These are phyloP conservation scores for Suhomyces chickasaworum DNA, from an alignment of 1,139 yeast genomes.

Conservation along the genomic window DNA sequence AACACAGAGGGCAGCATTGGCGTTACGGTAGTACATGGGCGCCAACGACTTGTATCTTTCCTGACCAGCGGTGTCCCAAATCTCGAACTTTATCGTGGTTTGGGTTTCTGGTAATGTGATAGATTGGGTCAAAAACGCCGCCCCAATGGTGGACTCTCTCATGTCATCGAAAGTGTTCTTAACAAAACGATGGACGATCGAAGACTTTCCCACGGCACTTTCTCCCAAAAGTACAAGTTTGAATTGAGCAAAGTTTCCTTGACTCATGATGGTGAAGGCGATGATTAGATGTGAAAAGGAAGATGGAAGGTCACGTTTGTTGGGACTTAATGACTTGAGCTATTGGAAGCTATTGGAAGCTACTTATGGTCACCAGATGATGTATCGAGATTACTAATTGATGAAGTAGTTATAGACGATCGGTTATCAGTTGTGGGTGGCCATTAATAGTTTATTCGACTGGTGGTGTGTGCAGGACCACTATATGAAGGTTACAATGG, in stretches of 20 bases:
- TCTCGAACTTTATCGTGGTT: conserved; percentile 40
- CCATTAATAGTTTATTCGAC: conserved; percentile 2
- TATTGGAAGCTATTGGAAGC: not conserved
- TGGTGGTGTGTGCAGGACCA: conserved; percentile 7
- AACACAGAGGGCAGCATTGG: conserved; percentile 38
- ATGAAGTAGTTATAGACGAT: not conserved
- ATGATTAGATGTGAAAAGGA: not conserved
- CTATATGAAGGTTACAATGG: too few relatives aligned
- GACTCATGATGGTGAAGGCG: conserved; percentile 6
- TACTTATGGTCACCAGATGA: not conserved
- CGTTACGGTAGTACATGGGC: conserved; percentile 53
- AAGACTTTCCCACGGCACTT: conserved; percentile 53
- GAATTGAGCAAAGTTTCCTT: conserved; percentile 40
- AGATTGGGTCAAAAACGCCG: conserved; percentile 95
- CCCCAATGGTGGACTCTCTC: conserved; percentile 95
- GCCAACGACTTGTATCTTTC: conserved; percentile 50
- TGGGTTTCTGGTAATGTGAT: conserved; percentile 25
- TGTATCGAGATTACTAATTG: not conserved
- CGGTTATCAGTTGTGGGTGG: not conserved
- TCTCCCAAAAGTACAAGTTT: conserved; percentile 50
- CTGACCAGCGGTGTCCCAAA: conserved; percentile 59
- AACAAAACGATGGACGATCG: conserved; percentile 48
- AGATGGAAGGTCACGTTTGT: not conserved
- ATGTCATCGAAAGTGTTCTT: conserved; percentile 88
- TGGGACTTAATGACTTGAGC: not conserved